Conservation (phyloP, 2,329 filamentous ascomycete species). For the Xylariomycetidae sp. region DNA sequence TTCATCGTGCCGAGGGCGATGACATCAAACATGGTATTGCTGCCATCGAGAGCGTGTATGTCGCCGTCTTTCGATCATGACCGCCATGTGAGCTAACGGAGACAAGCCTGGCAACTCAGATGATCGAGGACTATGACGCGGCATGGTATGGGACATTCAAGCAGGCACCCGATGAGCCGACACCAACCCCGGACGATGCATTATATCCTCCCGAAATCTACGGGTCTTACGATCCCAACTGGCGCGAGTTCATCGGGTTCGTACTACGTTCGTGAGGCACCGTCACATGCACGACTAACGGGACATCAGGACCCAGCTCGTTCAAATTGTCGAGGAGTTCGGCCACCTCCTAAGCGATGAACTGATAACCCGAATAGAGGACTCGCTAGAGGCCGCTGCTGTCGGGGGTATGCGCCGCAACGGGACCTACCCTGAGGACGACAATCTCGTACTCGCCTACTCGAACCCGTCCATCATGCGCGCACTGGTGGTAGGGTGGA, state of each 20-base stretch:
- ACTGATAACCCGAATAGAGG: constrained; percentile 31
- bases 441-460: constrained; percentile 35
- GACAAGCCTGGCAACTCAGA: constrained; percentile 27
- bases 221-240: constrained; percentile 28
- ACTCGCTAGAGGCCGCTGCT: constrained; percentile 30
- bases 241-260: constrained; percentile 33
- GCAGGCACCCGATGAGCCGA: constrained; percentile 34
- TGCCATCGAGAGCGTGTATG: constrained; percentile 31
- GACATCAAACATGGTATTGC: constrained; percentile 31
- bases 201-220: constrained; percentile 31
- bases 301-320: constrained; percentile 24
- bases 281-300: neutral
- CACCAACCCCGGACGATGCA: constrained; percentile 28
- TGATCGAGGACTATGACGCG: constrained; percentile 31
- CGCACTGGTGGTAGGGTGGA: constrained; percentile 34
- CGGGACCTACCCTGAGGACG: constrained; percentile 31
- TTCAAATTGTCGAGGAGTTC: constrained; percentile 33
- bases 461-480: constrained; percentile 39
- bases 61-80: neutral
- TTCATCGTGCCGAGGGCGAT: constrained; percentile 30
- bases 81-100: neutral
- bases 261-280: neutral
- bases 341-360: constrained; percentile 23
- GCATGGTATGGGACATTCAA: constrained; percentile 39
- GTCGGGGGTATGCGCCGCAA: constrained; percentile 36